These are phyloP conservation scores for Penicillium verrucosum DNA, from an alignment of 2,329 filamentous ascomycete genomes.

Conservation along the genomic window DNA sequence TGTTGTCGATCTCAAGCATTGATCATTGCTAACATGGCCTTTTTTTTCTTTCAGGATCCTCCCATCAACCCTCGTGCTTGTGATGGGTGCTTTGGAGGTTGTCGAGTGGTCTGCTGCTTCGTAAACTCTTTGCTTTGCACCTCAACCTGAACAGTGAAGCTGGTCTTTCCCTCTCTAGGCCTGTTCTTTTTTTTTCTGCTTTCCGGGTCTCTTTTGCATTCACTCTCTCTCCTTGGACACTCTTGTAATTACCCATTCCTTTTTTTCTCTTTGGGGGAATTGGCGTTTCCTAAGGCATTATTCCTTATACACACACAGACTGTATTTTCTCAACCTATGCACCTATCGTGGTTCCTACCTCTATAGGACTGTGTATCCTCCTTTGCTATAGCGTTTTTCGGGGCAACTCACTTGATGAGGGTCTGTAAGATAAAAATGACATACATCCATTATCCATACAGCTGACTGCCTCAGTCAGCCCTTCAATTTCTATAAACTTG, in stretches of 20 bases:
- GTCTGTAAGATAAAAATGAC: background rate
- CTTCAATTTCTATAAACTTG: background rate
- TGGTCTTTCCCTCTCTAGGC: background rate
- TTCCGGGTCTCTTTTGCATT: background rate
- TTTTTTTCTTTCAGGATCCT: slow-evolving; percentile 63
- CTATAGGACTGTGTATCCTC: background rate
- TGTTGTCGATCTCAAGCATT: background rate
- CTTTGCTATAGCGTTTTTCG: background rate
- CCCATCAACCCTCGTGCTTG: slow-evolving; percentile 83
- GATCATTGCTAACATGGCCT: slow-evolving; percentile 19
- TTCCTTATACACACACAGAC: background rate
- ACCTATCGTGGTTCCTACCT: background rate
- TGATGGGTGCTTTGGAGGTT: slow-evolving; percentile 87
- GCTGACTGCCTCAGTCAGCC: too few species aligned
- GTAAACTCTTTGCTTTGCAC: slow-evolving; percentile 5
- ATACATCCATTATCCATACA: background rate
- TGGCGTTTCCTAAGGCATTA: background rate
- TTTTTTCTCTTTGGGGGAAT: background rate
- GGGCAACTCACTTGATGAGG: background rate
- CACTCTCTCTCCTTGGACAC: background rate
- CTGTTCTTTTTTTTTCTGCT: background rate
- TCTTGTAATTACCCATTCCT: background rate
- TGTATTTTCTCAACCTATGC: background rate
- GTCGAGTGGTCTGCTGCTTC: slow-evolving; percentile 71
- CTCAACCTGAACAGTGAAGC: background rate